Conservation (phyloP, 2,329 filamentous ascomycete species). For the Hansfordia pulvinata region DNA sequence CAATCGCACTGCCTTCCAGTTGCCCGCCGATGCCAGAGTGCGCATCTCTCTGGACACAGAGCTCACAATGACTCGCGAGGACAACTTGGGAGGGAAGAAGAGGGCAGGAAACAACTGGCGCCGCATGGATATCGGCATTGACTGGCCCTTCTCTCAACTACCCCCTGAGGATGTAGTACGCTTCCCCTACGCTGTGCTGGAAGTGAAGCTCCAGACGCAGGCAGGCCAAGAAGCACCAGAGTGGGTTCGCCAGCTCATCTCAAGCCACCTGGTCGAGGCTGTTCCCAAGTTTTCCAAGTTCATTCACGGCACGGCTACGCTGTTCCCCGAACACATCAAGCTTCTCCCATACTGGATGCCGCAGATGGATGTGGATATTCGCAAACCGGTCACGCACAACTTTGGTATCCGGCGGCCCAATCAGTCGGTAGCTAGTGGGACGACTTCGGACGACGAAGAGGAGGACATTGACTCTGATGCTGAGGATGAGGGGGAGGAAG, state of each 20-base stretch:
- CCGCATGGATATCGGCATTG: slow-evolving; percentile 92
- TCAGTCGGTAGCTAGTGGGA: slow-evolving; percentile 60
- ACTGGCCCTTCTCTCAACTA: slow-evolving; percentile 85
- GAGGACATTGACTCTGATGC: slow-evolving; percentile 57
- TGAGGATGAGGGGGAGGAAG: slow-evolving; percentile 25
- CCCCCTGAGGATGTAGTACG: slow-evolving; percentile 73
- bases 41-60: slow-evolving; percentile 96
- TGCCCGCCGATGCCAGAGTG: slow-evolving; percentile 89
- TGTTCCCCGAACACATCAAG: slow-evolving; percentile 80
- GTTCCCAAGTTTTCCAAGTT: slow-evolving; percentile 99
- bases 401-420: slow-evolving; percentile 82
- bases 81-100: slow-evolving; percentile 72
- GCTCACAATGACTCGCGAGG: slow-evolving; percentile 86
- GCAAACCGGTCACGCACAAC: slow-evolving; percentile 75
- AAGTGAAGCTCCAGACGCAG: slow-evolving; percentile 96
- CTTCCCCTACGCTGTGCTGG: slow-evolving; percentile 91
- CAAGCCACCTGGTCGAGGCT: slow-evolving; percentile 93
- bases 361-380: slow-evolving; percentile 96
- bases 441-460: slow-evolving; percentile 65
- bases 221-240: slow-evolving; percentile 88
- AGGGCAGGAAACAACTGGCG: slow-evolving; percentile 86
- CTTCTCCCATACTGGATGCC: slow-evolving; percentile 95
- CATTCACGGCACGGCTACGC: slow-evolving; percentile 80
- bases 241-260: slow-evolving; percentile 88
- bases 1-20: slow-evolving; percentile 93